Conservation (phyloP, 2,329 filamentous ascomycete genomes). For the Cercospora berteroae region DNA sequence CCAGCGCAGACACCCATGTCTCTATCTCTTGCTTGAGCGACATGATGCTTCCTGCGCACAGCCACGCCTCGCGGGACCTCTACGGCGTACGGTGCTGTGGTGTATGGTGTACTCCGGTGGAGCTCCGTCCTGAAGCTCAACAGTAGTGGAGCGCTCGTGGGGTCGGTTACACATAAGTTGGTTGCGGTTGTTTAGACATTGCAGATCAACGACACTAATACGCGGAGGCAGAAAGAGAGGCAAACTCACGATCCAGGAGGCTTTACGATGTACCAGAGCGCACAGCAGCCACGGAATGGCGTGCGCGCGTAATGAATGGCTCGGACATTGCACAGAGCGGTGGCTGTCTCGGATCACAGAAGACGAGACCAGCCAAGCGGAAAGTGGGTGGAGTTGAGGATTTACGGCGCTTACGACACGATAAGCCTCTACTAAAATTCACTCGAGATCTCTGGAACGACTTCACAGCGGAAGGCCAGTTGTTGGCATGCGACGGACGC, state of each 20-base stretch:
- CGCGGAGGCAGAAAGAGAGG: slow-evolving; percentile 11
- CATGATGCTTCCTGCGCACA: slow-evolving; percentile 37
- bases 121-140: slow-evolving; percentile 20
- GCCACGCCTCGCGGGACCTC: background rate
- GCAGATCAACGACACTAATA: slow-evolving; percentile 21
- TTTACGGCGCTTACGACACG: background rate
- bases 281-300: slow-evolving; percentile 7
- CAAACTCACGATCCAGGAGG: slow-evolving; percentile 21
- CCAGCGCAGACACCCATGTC: slow-evolving; percentile 91
- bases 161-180: slow-evolving; percentile 18
- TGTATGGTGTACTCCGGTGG: slow-evolving; percentile 11
- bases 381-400: background rate
- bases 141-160: slow-evolving; percentile 11
- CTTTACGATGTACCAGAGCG: slow-evolving; percentile 18
- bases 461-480: background rate
- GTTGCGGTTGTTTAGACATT: slow-evolving; percentile 17
- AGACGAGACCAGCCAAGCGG: slow-evolving; percentile 18
- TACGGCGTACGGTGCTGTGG: slow-evolving; percentile 7
- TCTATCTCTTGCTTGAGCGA: slow-evolving; percentile 81
- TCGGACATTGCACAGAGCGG: slow-evolving; percentile 17
- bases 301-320: slow-evolving; percentile 31
- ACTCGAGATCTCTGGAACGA: background rate
- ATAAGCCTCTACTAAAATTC: background rate
- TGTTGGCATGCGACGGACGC: background rate
- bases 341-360: slow-evolving; percentile 16